phyloP scores from a whole-genome alignment of 2,329 filamentous ascomycete species.

The Phyllosticta capitalensis region DNA sequence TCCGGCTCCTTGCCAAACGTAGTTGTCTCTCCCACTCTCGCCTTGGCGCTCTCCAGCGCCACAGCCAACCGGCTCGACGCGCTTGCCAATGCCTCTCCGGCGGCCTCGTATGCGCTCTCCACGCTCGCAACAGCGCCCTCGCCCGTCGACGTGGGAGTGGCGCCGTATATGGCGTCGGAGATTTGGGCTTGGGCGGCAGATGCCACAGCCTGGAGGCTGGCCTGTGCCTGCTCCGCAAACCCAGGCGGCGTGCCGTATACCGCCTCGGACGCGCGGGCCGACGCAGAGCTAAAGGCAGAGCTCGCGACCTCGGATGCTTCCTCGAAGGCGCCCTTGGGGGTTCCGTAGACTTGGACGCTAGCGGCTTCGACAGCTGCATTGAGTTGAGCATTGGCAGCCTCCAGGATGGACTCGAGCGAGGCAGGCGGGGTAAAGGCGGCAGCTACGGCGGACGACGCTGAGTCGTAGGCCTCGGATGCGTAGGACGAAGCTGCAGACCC shows the following conservation, averaged over 20 bases:
- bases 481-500: conserved; percentile 37
- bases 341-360: conserved; percentile 49
- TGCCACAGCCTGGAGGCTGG: conserved; percentile 45
- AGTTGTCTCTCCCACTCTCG: conserved; percentile 27
- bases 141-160: conserved; percentile 32
- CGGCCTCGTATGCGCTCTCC: conserved; percentile 35
- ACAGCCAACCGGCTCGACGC: conserved; percentile 33
- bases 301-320: conserved; percentile 45
- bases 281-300: conserved; percentile 42
- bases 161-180: conserved; percentile 47
- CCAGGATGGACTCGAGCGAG: conserved; percentile 47
- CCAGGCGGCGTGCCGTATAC: conserved; percentile 46
- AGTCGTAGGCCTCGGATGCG: conserved; percentile 40
- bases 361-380: conserved; percentile 51
- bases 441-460: conserved; percentile 37
- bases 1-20: not conserved
- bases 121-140: conserved; percentile 37
- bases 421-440: conserved; percentile 49
- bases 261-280: conserved; percentile 42
- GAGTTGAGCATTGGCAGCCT: conserved; percentile 47
- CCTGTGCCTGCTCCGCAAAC: conserved; percentile 45
- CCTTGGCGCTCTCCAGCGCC: conserved; percentile 37
- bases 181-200: conserved; percentile 47
- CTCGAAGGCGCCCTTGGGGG: conserved; percentile 44
- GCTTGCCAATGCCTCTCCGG: conserved; percentile 27